phyloP scores from a whole-genome alignment of 345 rosid species.

The Eucalyptus victrix region DNA sequence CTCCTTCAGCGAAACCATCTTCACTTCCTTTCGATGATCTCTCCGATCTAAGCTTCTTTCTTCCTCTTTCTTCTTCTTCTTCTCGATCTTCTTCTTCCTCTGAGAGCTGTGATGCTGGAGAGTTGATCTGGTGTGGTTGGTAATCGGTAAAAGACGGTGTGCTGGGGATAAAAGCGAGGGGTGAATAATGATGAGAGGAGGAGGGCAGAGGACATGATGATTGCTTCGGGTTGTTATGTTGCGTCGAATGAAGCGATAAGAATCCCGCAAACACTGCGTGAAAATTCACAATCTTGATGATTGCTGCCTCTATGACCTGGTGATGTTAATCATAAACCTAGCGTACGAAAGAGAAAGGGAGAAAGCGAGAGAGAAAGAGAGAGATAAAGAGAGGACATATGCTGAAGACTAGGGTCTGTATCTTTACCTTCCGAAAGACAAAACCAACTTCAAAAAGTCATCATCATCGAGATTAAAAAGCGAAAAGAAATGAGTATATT shows the following conservation, averaged over 20 bases:
- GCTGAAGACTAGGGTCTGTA: neutral
- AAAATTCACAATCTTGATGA: neutral
- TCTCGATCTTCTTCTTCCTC: neutral
- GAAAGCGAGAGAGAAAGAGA: neutral
- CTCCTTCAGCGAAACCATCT: slow-evolving; percentile 23
- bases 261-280: neutral
- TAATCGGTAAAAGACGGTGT: slow-evolving; percentile 11
- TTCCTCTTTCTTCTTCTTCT: neutral
- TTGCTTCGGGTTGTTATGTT: neutral
- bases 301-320: neutral
- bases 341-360: neutral
- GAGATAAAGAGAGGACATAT: neutral
- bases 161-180: slow-evolving; percentile 12
- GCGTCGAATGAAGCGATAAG: neutral
- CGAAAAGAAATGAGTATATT: neutral
- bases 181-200: slow-evolving; percentile 28
- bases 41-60: neutral
- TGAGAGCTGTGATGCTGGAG: neutral
- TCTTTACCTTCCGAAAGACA: neutral
- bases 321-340: neutral
- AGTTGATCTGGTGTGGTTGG: slow-evolving; percentile 11
- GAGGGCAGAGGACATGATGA: slow-evolving; percentile 38
- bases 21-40: neutral
- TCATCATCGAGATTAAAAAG: neutral
- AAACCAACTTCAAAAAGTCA: neutral